A percentile compares a stretch with the other conserved stretches of the same genome.
Evolutionary conservation across 164 flowering plant species (phyloP).

Genomic region (Macadamia tetraphylla): DNA sequence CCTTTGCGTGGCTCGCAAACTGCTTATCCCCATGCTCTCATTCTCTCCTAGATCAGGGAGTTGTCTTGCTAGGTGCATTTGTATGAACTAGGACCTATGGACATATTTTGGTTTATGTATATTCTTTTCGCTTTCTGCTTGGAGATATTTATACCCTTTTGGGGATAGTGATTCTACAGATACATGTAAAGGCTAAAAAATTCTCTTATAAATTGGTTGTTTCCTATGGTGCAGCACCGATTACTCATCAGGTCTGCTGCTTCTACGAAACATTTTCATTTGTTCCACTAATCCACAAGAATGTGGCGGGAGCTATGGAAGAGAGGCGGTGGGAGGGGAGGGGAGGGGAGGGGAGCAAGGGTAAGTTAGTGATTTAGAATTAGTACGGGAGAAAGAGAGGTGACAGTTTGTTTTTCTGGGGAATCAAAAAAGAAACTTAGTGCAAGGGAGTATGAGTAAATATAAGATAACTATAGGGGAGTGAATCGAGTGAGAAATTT

Average conservation of each 20-base stretch:
- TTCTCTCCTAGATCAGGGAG: constrained; percentile 57
- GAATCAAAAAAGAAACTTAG: no score
- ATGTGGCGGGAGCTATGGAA: no score
- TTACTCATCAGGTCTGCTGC: constrained; percentile 36
- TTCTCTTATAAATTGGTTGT: constrained; percentile 50
- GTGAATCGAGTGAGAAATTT: no score
- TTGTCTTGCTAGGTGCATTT: constrained; percentile 44
- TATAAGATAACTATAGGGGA: no score
- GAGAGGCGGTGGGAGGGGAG: no score
- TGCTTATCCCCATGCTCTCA: constrained; percentile 46
- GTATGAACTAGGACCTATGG: not conserved
- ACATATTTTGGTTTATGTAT: not conserved
- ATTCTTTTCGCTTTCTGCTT: not conserved
- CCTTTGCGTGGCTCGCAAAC: constrained; percentile 7
- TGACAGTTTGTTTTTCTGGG: no score
- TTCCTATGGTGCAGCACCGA: constrained; percentile 63
- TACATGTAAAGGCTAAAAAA: constrained; percentile 61
- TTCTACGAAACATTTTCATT: not conserved
- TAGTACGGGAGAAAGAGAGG: no score
- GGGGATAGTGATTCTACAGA: constrained; percentile 20
- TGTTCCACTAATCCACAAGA: no score
- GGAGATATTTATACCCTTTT: not conserved
- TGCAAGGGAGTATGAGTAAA: no score
- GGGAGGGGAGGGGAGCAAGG: no score
- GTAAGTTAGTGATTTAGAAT: no score